Base-by-base conservation (phyloP, 2,329 filamentous ascomycete genomes). In the Penicillium sp. region DNA sequence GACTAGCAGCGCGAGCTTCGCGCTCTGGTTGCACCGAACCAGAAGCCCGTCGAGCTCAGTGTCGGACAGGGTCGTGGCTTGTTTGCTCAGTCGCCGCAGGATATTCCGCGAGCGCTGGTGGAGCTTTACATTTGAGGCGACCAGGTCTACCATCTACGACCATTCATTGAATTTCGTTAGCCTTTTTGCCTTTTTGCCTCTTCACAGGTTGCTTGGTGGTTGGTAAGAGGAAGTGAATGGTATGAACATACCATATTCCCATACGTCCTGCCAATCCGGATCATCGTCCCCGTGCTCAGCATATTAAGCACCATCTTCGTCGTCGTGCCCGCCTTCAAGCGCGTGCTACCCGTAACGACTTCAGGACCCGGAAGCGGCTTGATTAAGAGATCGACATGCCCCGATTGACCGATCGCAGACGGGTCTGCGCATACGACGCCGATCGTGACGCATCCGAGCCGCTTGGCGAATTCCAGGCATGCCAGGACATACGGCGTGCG, bases 251-350 rank as follows among this genome's bases (percentile, higher is more conserved):
- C 31, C 31, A 38, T 48, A 26, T 29, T 48, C 46, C 76, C 77
- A 58, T 76, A 81, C 0, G 78, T 81, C 64, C 80, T 81, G 5
- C 79, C 79, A 9, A 71, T 68, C 31, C 69, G 72, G 38, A 81
- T 76, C 75, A 80, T 80, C 8, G 75, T 70, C 1, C 79, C 78
- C 1, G 79, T 80, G 48, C 78, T 81, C 2, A 81, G 65, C 78
- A 81, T 81, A 60, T 82, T 80, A 49, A 80, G 64, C 1, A 79
- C 77, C 60, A 81, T 63, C 64, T 82, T 82, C 0, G 80, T 81
- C 1, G 77, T 79, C 0, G 78, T 82, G 17, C 80, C 80, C 1
- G 80, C 79, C 64, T 82, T 82, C 61, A 82, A 71, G 31, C 80
- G 70, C 1, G 80, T 82, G 64, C 80, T 82, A 2, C 80, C 80